These are phyloP conservation scores for Kokia cookei DNA, from an alignment of 441 rosid genomes.

Conservation along the genomic window DNA sequence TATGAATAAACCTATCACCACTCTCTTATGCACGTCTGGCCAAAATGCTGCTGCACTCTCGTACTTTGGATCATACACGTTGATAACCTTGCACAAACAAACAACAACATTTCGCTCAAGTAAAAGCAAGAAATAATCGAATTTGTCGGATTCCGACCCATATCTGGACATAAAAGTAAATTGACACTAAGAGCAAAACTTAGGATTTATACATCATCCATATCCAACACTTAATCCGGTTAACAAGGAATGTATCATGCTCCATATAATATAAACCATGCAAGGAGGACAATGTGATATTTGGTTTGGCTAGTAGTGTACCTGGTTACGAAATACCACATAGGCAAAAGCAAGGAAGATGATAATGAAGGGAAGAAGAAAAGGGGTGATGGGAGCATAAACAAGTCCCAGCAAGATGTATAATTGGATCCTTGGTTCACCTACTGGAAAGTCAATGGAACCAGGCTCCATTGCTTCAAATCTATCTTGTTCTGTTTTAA, in stretches of 20 bases:
- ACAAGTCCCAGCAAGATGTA: conserved; percentile 65
- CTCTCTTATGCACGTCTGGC: conserved; percentile 85
- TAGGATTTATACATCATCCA: too few relatives aligned
- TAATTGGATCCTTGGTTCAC: conserved; percentile 60
- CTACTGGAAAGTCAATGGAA: conserved; percentile 32
- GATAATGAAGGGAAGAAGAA: conserved; percentile 63
- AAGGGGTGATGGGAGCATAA: conserved; percentile 54
- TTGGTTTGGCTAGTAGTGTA: conserved; percentile 13
- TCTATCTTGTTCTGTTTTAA: conserved; percentile 61
- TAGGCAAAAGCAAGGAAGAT: conserved; percentile 61
- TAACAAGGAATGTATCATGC: neutral
- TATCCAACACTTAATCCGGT: too few relatives aligned
- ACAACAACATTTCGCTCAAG: neutral
- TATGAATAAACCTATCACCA: conserved; percentile 54
- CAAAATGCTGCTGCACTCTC: conserved; percentile 93
- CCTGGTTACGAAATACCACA: conserved; percentile 66
- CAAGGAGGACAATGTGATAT: neutral
- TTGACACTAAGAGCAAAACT: too few relatives aligned
- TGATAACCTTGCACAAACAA: conserved; percentile 49
- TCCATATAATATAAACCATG: neutral
- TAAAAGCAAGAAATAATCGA: neutral
- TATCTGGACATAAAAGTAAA: too few relatives aligned
- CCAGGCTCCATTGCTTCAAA: conserved; percentile 69
- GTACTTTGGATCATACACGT: conserved; percentile 76
- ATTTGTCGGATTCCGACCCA: too few relatives aligned